Conservation (phyloP, 495 filamentous ascomycete species). For the Penicillium tannophilum region DNA sequence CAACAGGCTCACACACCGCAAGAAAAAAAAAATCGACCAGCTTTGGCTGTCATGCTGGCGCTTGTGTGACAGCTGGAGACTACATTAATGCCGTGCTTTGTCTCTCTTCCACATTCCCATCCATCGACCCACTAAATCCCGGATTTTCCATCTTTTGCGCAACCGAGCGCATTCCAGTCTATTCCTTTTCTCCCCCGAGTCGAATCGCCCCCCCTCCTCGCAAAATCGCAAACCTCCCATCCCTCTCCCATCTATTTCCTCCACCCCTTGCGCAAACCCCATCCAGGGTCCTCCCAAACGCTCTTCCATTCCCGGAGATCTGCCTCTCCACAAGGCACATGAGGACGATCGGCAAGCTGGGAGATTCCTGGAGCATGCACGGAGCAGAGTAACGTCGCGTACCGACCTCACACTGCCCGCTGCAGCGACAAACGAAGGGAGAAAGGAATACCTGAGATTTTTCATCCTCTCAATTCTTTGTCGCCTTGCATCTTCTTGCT, state of each 20-base stretch:
- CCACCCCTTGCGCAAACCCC: slow-evolving; percentile 45
- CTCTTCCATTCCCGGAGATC: slow-evolving; percentile 35
- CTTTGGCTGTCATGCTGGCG: slow-evolving; percentile 32
- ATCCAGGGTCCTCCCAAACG: slow-evolving; percentile 34
- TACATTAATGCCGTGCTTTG: slow-evolving; percentile 44
- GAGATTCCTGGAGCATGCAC: slow-evolving; percentile 54
- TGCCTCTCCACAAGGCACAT: slow-evolving; percentile 40
- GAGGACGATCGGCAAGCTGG: slow-evolving; percentile 48
- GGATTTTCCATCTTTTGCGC: slow-evolving; percentile 36
- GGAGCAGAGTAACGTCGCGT: slow-evolving; percentile 46
- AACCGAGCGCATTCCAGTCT: slow-evolving; percentile 42
- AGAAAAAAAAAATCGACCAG: slow-evolving; percentile 25
- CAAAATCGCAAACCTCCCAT: slow-evolving; percentile 1
- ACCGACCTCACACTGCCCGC: slow-evolving; percentile 8
- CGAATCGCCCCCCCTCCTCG: slow-evolving; percentile 1
- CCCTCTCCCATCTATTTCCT: slow-evolving; percentile 9
- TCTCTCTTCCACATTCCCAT: slow-evolving; percentile 47
- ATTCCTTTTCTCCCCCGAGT: slow-evolving; percentile 15
- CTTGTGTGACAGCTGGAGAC: slow-evolving; percentile 49
- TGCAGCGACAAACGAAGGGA: slow-evolving; percentile 40
- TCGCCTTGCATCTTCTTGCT: slow-evolving; percentile 42
- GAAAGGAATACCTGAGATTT: slow-evolving; percentile 16
- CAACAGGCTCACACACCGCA: background rate
- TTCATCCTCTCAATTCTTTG: slow-evolving; percentile 33
- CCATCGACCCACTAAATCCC: slow-evolving; percentile 43